These are phyloP conservation scores for Chrysochromulina tobinii DNA, from an alignment of 78 protist species.

Conservation along the genomic window DNA sequence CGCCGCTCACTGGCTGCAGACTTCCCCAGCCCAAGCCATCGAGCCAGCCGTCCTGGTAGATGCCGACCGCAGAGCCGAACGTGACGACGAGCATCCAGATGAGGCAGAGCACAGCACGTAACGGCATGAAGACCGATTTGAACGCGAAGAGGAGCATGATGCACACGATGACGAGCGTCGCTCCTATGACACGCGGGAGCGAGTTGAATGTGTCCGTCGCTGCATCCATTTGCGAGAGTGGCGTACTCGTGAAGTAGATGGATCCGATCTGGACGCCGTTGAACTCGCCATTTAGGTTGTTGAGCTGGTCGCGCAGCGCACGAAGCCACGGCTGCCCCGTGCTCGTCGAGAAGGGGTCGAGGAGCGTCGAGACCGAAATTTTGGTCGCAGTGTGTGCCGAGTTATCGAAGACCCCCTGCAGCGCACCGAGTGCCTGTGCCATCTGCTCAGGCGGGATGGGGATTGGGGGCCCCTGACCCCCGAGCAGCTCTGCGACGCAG, in stretches of 20 bases:
- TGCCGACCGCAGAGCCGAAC: conserved; percentile 33
- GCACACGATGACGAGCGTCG: conserved; percentile 36
- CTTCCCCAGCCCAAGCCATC: neutral
- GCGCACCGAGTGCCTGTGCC: too few relatives aligned
- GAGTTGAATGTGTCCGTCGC: neutral
- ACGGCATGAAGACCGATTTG: conserved; percentile 55
- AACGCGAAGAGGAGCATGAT: conserved; percentile 47
- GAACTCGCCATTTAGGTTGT: too few relatives aligned
- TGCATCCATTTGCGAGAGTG: neutral
- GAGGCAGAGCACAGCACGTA: conserved; percentile 56
- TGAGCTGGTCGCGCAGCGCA: neutral
- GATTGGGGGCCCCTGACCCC: neutral
- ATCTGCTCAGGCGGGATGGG: neutral
- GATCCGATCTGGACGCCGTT: neutral
- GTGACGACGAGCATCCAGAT: conserved; percentile 1
- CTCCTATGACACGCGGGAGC: conserved; percentile 29
- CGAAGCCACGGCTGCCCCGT: neutral
- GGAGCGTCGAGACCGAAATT: neutral
- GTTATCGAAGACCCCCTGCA: neutral
- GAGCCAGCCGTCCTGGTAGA: conserved; percentile 36
- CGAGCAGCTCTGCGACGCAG: neutral
- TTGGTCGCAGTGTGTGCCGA: neutral
- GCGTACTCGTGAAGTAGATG: neutral
- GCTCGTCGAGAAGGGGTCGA: neutral
- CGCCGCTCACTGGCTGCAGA: neutral